Evolutionary conservation across 2,329 filamentous ascomycete species (phyloP).

Genomic region (Aspergillus pseudoterreus): DNA sequence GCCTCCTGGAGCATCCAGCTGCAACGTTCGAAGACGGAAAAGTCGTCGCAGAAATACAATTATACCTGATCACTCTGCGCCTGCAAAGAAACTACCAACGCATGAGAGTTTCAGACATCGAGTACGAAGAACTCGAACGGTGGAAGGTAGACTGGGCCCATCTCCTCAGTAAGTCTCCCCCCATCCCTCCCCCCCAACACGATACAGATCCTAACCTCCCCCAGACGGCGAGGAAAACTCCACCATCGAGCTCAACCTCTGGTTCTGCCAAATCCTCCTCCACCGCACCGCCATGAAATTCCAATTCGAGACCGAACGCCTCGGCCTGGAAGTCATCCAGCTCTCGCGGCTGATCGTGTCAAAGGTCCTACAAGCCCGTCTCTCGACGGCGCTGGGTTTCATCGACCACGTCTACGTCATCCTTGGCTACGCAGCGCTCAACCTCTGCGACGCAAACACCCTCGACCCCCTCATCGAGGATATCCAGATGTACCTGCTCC

Average conservation of each 20-base stretch:
- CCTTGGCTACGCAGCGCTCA: constrained; percentile 33
- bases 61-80: constrained; percentile 27
- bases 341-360: constrained; percentile 29
- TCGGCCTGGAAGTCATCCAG: constrained; percentile 25
- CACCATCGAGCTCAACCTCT: constrained; percentile 31
- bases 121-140: constrained; percentile 32
- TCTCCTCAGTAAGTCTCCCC: constrained; percentile 22
- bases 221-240: constrained; percentile 26
- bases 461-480: constrained; percentile 31
- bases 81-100: constrained; percentile 24
- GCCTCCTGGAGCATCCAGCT: constrained; percentile 27
- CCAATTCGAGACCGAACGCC: constrained; percentile 23
- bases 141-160: constrained; percentile 35
- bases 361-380: constrained; percentile 26
- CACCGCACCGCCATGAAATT: constrained; percentile 27
- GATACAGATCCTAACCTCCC: background rate
- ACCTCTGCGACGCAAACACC: constrained; percentile 31
- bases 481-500: constrained; percentile 30
- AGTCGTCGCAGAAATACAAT: constrained; percentile 30
- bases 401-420: constrained; percentile 33
- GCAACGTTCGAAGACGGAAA: constrained; percentile 28
- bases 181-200: too few relatives aligned
- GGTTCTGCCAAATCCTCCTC: constrained; percentile 35
- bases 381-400: constrained; percentile 22
- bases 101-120: constrained; percentile 22